These are phyloP conservation scores for Talaromyces sp. DNA, from an alignment of 2,329 filamentous ascomycete species.

Conservation along the genomic window DNA sequence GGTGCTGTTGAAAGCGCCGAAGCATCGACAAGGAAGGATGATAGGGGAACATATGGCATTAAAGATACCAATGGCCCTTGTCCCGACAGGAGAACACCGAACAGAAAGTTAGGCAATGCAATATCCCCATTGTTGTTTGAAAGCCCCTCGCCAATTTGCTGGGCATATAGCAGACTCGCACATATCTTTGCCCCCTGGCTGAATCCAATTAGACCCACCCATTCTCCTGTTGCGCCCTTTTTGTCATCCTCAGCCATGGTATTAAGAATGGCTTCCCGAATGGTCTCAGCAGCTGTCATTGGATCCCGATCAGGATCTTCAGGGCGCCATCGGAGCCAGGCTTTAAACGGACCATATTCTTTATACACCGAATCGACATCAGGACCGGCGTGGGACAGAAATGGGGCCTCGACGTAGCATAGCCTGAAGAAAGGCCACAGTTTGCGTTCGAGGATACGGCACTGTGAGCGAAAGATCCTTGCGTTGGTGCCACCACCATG, in stretches of 20 bases:
- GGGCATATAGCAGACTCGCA: constrained; percentile 60
- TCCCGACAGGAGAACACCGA: constrained; percentile 65
- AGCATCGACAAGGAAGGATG: constrained; percentile 7
- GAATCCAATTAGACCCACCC: constrained; percentile 66
- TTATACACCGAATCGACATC: constrained; percentile 68
- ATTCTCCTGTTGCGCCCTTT: constrained; percentile 55
- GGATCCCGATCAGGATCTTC: no score
- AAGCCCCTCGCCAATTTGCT: constrained; percentile 52
- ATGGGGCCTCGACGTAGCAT: constrained; percentile 72
- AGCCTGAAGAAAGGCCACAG: constrained; percentile 66
- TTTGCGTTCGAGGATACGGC: constrained; percentile 56
- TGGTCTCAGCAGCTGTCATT: no score
- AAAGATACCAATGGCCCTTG: constrained; percentile 59
- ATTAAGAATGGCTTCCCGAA: neutral
- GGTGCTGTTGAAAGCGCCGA: neutral
- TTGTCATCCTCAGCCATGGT: constrained; percentile 45
- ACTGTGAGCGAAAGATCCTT: constrained; percentile 69
- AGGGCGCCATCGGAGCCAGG: constrained; percentile 54
- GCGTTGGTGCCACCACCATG: constrained; percentile 76
- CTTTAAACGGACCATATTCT: constrained; percentile 65
- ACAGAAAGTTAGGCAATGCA: constrained; percentile 54
- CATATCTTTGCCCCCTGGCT: constrained; percentile 67
- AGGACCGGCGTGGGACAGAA: constrained; percentile 62
- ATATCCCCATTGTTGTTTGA: neutral
- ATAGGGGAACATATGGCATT: constrained; percentile 40